Conservation (phyloP, 169 alveolate species). For the Plasmodium vivax region DNA sequence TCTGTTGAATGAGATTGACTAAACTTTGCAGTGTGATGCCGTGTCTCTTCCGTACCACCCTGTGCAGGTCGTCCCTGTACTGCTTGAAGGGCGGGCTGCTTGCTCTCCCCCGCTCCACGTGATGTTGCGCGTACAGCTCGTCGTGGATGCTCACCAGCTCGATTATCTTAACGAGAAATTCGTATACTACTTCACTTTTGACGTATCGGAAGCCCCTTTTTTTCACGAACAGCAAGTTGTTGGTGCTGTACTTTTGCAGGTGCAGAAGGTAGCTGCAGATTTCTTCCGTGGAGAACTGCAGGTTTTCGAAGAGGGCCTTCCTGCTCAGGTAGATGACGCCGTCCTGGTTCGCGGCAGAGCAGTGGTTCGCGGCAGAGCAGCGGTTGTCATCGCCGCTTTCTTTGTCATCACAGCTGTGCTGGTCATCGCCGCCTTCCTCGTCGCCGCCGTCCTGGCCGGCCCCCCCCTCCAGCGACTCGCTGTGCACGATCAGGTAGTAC, state of each 20-base stretch:
- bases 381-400: too few relatives aligned
- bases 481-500: constrained; percentile 37
- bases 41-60: constrained; percentile 26
- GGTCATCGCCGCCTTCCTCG: too few relatives aligned
- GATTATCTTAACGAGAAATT: constrained; percentile 48
- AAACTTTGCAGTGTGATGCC: constrained; percentile 49
- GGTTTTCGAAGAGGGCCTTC: constrained; percentile 53
- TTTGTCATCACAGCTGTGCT: too few relatives aligned
- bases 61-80: constrained; percentile 37
- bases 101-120: constrained; percentile 5
- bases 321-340: constrained; percentile 56
- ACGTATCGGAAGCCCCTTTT: constrained; percentile 59
- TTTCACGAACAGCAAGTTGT: constrained; percentile 44
- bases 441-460: background rate
- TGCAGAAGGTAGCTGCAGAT: constrained; percentile 63
- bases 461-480: background rate
- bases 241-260: constrained; percentile 63
- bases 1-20: constrained; percentile 27
- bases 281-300: constrained; percentile 70
- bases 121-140: constrained; percentile 31
- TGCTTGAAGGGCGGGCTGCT: background rate
- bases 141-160: constrained; percentile 66
- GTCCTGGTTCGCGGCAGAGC: background rate
- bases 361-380: too few relatives aligned
- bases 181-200: constrained; percentile 56